These are phyloP conservation scores for Fusarium subtropicale DNA, from an alignment of 2,329 filamentous ascomycete genomes.

Conservation along the genomic window DNA sequence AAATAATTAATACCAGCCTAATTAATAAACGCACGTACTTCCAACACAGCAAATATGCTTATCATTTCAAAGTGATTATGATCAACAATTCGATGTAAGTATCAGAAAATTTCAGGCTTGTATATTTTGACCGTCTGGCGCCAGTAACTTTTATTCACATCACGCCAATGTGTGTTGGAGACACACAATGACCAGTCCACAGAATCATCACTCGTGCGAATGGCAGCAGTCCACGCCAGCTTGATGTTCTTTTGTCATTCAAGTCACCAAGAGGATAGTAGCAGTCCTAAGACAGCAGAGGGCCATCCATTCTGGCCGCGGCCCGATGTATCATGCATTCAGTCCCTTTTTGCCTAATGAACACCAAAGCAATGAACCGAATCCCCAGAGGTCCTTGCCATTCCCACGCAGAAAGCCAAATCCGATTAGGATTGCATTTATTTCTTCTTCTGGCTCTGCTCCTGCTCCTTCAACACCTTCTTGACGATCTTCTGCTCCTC, in stretches of 20 bases:
- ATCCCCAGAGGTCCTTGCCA: conserved; percentile 52
- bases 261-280: conserved; percentile 59
- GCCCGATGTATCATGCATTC: conserved; percentile 61
- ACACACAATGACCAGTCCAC: conserved; percentile 7
- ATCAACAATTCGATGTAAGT: neutral
- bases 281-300: conserved; percentile 60
- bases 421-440: conserved; percentile 61
- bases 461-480: conserved; percentile 99
- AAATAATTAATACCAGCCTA: neutral
- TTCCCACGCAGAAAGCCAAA: conserved; percentile 51
- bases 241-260: conserved; percentile 59
- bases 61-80: neutral
- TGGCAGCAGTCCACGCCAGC: conserved; percentile 46
- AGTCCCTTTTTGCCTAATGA: conserved; percentile 63
- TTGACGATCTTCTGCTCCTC: conserved; percentile 99
- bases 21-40: neutral
- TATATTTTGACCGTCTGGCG: conserved; percentile 26
- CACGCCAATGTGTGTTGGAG: conserved; percentile 1
- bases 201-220: conserved; percentile 40
- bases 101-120: conserved; percentile 6
- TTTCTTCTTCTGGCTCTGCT: conserved; percentile 77
- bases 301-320: conserved; percentile 55
- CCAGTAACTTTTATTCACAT: conserved; percentile 35
- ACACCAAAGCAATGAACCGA: conserved; percentile 66
- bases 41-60: neutral